Conservation (phyloP, 1,284 basidiomycete genomes). For the Sporisorium exsertum region DNA sequence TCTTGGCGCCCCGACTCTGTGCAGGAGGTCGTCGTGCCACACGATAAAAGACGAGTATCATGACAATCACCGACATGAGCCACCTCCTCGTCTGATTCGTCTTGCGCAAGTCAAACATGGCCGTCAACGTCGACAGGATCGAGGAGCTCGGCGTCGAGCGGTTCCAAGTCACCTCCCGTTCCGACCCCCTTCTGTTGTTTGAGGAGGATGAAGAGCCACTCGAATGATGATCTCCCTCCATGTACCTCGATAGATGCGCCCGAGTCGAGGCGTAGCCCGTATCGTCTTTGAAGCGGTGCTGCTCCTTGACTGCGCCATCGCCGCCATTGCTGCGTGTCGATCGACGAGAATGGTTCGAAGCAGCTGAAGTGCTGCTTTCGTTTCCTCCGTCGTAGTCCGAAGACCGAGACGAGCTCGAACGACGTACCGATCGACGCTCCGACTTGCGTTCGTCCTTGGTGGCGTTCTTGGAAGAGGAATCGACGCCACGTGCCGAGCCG, state of each 20-base stretch:
- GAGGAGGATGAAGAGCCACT: not conserved
- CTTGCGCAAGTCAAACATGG: constrained; percentile 39
- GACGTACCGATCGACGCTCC: constrained; percentile 17
- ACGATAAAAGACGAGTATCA: constrained; percentile 41
- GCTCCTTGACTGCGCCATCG: constrained; percentile 13
- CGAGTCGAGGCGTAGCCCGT: constrained; percentile 39
- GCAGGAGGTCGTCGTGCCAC: constrained; percentile 24
- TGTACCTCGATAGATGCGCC: constrained; percentile 45
- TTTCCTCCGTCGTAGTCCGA: constrained; percentile 40
- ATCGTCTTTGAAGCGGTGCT: constrained; percentile 34
- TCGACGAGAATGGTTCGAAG: constrained; percentile 39
- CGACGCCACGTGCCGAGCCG: constrained; percentile 24
- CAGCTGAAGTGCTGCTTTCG: constrained; percentile 46
- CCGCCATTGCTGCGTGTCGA: constrained; percentile 19
- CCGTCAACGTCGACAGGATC: constrained; percentile 30
- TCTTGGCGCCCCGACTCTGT: not conserved
- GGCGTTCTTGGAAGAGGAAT: constrained; percentile 4
- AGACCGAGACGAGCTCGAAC: constrained; percentile 26
- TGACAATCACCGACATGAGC: constrained; percentile 46
- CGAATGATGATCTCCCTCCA: constrained; percentile 30
- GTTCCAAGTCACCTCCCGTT: constrained; percentile 12
- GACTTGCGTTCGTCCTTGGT: constrained; percentile 16
- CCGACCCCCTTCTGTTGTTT: constrained; percentile 7
- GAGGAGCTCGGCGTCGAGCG: constrained; percentile 20
- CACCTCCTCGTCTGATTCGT: constrained; percentile 30